Evolutionary conservation across 73 alveolate genomes (phyloP).

Genomic region (Paraurostyla sp.): DNA sequence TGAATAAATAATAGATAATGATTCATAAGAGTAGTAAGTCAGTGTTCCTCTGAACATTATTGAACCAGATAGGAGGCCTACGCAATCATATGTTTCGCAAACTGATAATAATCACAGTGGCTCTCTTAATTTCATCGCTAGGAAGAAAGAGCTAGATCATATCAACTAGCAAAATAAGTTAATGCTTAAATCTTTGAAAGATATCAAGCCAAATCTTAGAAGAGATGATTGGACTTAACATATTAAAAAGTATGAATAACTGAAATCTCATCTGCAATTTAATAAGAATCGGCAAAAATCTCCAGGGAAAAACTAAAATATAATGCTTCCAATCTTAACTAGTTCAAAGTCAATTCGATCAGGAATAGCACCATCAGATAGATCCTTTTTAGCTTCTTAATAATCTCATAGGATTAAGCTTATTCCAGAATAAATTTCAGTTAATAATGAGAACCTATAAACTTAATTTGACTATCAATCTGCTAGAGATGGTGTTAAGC

Average conservation of each 20-base stretch:
- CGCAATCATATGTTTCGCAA: no score
- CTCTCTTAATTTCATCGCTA: no score
- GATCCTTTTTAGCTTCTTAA: no score
- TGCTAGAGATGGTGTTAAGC: no score
- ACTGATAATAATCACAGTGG: no score
- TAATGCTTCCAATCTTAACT: background rate
- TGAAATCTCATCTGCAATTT: background rate
- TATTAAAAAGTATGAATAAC: slow-evolving; percentile 29
- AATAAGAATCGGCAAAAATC: background rate
- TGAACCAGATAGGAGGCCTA: background rate
- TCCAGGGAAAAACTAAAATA: background rate
- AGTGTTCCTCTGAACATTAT: background rate
- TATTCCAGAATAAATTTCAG: no score
- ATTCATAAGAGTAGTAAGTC: background rate
- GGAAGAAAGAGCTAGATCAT: background rate
- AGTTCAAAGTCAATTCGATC: background rate
- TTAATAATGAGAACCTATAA: no score
- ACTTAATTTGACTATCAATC: no score
- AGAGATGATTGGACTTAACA: slow-evolving; percentile 34
- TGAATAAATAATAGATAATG: background rate
- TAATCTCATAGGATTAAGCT: no score
- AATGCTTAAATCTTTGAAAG: slow-evolving; percentile 21
- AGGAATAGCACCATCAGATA: no score
- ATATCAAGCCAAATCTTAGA: slow-evolving; percentile 6
- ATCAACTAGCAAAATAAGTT: background rate